Evolutionary conservation across 2,329 filamentous ascomycete genomes (phyloP).

Genomic region (Thelonectria blattea): DNA sequence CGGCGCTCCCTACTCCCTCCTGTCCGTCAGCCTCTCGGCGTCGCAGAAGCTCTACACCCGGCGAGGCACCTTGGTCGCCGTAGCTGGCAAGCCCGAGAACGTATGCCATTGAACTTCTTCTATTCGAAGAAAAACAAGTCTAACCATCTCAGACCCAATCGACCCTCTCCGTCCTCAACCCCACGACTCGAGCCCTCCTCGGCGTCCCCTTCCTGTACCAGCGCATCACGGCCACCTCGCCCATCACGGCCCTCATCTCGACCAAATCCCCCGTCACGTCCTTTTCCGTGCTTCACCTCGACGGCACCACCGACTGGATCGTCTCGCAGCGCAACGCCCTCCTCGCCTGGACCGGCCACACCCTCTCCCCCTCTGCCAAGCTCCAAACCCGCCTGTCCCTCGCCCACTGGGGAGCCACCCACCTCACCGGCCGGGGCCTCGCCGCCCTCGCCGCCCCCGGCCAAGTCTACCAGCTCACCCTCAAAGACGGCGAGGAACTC

Average conservation of each 20-base stretch:
- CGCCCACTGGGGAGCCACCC: constrained; percentile 90
- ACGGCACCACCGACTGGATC: constrained; percentile 96
- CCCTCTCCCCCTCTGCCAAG: constrained; percentile 75
- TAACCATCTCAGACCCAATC: constrained; percentile 72
- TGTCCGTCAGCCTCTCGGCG: constrained; percentile 90
- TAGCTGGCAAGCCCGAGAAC: constrained; percentile 91
- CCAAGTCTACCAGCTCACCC: constrained; percentile 83
- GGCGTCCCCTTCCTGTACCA: constrained; percentile 97
- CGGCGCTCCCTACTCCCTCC: constrained; percentile 88
- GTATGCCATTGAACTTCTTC: constrained; percentile 51
- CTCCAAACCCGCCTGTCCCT: constrained; percentile 77
- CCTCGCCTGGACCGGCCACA: constrained; percentile 96
- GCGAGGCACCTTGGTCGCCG: constrained; percentile 86
- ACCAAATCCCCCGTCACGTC: constrained; percentile 87
- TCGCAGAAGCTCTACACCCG: constrained; percentile 94
- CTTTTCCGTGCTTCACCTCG: constrained; percentile 85
- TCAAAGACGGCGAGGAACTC: constrained; percentile 86
- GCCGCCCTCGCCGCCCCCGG: constrained; percentile 85
- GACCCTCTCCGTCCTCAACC: constrained; percentile 84
- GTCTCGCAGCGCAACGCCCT: constrained; percentile 85
- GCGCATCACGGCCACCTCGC: constrained; percentile 83
- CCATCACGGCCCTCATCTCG: constrained; percentile 86
- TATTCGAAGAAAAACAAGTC: neutral
- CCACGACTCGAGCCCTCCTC: constrained; percentile 77
- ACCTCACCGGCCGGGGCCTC: constrained; percentile 85